phyloP scores from a whole-genome alignment of 805 yeast genomes.

The Wickerhamomyces mucosus region DNA sequence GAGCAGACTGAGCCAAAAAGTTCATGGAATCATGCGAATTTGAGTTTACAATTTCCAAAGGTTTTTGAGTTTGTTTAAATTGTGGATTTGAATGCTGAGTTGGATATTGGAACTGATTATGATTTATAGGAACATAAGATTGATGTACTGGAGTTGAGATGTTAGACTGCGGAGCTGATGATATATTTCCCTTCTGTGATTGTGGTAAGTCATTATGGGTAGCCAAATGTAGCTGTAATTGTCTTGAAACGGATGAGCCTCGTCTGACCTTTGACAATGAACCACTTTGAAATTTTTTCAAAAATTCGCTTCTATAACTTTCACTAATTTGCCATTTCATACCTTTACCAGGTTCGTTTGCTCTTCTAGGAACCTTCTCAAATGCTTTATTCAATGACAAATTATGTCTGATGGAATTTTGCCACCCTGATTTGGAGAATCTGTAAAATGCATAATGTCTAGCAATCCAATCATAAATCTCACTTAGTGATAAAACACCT shows the following conservation, averaged over 20 bases:
- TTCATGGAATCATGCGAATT: constrained; percentile 10
- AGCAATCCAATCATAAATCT: constrained; percentile 87
- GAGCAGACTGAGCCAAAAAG: constrained; percentile 11
- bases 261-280: constrained; percentile 63
- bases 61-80: no score
- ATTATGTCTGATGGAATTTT: constrained; percentile 93
- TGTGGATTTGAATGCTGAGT: no score
- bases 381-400: constrained; percentile 92
- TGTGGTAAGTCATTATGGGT: constrained; percentile 31
- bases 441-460: constrained; percentile 86
- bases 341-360: constrained; percentile 97
- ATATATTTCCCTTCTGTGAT: constrained; percentile 24
- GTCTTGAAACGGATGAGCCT: constrained; percentile 76
- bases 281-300: constrained; percentile 72
- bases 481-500: constrained; percentile 81
- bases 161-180: constrained; percentile 17
- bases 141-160: constrained; percentile 24
- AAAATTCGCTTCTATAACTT: constrained; percentile 72
- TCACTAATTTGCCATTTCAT: constrained; percentile 98
- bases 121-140: constrained; percentile 22
- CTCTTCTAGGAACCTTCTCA: constrained; percentile 92
- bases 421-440: constrained; percentile 95
- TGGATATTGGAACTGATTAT: constrained; percentile 10
- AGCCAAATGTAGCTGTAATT: constrained; percentile 63
- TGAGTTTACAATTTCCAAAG: no score